phyloP scores from a whole-genome alignment of 805 yeast species.

The Wickerhamiella cacticola region DNA sequence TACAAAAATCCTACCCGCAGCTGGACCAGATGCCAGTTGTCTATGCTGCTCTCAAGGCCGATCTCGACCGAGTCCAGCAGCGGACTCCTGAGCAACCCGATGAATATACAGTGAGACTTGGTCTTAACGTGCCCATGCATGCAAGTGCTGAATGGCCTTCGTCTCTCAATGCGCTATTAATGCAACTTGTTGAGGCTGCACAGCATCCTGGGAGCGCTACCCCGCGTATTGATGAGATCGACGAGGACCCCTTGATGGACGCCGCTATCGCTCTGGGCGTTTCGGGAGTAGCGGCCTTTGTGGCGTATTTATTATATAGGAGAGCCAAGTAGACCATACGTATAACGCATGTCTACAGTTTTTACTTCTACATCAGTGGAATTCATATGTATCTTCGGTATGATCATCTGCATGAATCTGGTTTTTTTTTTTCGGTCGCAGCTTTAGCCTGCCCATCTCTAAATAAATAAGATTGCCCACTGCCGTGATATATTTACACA shows the following conservation, averaged over 20 bases:
- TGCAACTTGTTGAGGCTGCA: conserved; percentile 82
- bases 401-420: not conserved
- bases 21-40: conserved; percentile 64
- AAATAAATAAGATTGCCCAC: no score
- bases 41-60: conserved; percentile 89
- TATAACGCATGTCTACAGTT: no score
- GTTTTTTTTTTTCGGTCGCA: not conserved
- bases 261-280: conserved; percentile 4
- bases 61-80: conserved; percentile 90
- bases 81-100: conserved; percentile 80
- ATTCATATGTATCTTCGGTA: not conserved
- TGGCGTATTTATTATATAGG: conserved; percentile 6
- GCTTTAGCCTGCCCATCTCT: no score
- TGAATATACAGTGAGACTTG: conserved; percentile 54
- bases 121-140: conserved; percentile 73
- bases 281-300: not conserved
- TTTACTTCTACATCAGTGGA: no score
- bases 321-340: no score
- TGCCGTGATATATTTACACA: no score
- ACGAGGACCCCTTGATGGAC: conserved; percentile 9
- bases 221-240: conserved; percentile 18
- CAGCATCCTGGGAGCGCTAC: conserved; percentile 66
- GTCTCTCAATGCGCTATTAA: conserved; percentile 71
- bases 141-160: conserved; percentile 85
- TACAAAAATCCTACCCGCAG: conserved; percentile 47